Evolutionary conservation across 176 grass and related monocot genomes (phyloP).

Genomic region (Rhynchospora breviuscula): DNA sequence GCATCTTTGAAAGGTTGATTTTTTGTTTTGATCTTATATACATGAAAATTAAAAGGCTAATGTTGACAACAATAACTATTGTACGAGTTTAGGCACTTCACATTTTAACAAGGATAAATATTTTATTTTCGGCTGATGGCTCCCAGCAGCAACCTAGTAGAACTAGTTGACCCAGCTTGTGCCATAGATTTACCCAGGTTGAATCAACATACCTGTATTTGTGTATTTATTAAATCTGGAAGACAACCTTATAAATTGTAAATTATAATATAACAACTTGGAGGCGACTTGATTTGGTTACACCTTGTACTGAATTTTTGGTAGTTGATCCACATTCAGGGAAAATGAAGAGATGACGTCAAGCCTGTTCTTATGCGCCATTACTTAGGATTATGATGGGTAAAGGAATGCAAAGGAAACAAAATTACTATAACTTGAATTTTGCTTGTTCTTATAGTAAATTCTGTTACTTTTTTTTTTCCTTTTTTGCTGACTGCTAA

Average conservation of each 20-base stretch:
- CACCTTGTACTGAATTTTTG: neutral
- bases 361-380: neutral
- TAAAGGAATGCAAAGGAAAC: neutral
- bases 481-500: neutral
- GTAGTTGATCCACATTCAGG: conserved; percentile 9
- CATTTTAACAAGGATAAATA: neutral
- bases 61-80: neutral
- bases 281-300: neutral
- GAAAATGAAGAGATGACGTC: neutral
- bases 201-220: neutral
- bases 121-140: neutral
- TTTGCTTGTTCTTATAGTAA: neutral
- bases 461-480: neutral
- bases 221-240: neutral
- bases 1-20: conserved; percentile 30
- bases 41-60: neutral
- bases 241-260: neutral
- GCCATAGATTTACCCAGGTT: neutral
- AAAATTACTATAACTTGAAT: neutral
- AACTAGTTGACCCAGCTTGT: neutral
- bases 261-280: neutral
- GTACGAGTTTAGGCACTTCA: neutral
- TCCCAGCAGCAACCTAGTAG: neutral
- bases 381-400: neutral
- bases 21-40: neutral